These are phyloP conservation scores for Begonia peltatifolia DNA, from an alignment of 306 rosid genomes.

Conservation along the genomic window DNA sequence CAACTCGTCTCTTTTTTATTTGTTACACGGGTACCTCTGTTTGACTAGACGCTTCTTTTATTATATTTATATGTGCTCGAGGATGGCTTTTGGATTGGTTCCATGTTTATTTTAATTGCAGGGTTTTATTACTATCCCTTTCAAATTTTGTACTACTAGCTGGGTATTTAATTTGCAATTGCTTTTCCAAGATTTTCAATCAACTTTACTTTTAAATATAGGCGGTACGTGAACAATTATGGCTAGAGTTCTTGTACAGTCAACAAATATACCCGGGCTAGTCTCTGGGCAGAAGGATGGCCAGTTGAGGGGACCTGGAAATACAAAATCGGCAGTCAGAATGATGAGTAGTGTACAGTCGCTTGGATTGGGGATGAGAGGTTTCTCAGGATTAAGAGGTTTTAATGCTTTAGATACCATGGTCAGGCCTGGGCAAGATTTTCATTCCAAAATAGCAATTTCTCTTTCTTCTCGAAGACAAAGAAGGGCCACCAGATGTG, in stretches of 20 bases:
- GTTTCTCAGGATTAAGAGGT: constrained; percentile 62
- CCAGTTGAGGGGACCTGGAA: constrained; percentile 48
- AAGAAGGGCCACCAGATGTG: constrained; percentile 46
- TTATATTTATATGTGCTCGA: too few species aligned
- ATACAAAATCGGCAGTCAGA: constrained; percentile 28
- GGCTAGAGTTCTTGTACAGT: constrained; percentile 81
- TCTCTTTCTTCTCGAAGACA: constrained; percentile 40
- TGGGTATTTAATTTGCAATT: too few species aligned
- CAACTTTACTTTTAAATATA: too few species aligned
- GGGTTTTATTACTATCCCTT: too few species aligned
- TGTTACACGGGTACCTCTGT: too few species aligned
- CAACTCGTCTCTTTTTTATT: too few species aligned
- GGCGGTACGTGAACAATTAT: constrained; percentile 16
- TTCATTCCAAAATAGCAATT: constrained; percentile 37
- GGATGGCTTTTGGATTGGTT: too few species aligned
- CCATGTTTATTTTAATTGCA: too few species aligned
- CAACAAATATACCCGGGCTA: constrained; percentile 52
- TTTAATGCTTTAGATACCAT: constrained; percentile 48
- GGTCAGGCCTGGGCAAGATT: constrained; percentile 42
- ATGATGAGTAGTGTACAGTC: constrained; percentile 40
- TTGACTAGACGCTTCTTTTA: too few species aligned
- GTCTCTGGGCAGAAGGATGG: constrained; percentile 33
- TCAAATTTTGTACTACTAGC: too few species aligned
- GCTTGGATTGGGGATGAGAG: constrained; percentile 34
- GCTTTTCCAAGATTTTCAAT: too few species aligned